Conservation (phyloP, 163 green algal genomes). For the Scenedesmus sp. region DNA sequence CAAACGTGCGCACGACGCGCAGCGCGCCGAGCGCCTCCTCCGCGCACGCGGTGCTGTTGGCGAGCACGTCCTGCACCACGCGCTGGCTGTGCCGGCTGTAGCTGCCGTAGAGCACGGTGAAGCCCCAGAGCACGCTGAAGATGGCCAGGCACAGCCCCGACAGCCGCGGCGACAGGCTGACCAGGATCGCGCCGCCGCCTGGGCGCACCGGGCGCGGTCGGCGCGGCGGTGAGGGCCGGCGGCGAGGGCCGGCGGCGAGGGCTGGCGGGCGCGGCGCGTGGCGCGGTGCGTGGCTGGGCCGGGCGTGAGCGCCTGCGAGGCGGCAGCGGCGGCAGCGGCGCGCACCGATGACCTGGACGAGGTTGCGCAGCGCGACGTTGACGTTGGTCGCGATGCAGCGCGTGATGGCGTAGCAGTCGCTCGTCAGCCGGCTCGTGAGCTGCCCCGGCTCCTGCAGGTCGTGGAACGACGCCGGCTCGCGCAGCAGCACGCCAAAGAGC, state of each 20-base stretch:
- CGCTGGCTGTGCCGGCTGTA: slow-evolving; percentile 73
- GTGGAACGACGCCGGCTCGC: slow-evolving; percentile 61
- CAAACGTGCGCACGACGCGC: slow-evolving; percentile 82
- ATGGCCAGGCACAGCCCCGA: slow-evolving; percentile 63
- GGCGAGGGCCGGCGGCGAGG: too few relatives aligned
- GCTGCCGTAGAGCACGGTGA: slow-evolving; percentile 72
- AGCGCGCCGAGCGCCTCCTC: slow-evolving; percentile 80
- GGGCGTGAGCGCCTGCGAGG: too few relatives aligned
- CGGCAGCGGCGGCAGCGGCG: neutral
- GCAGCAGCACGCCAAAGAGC: slow-evolving; percentile 65
- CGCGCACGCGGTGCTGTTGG: slow-evolving; percentile 63
- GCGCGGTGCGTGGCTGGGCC: too few relatives aligned
- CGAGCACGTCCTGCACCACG: slow-evolving; percentile 79
- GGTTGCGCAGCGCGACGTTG: slow-evolving; percentile 88
- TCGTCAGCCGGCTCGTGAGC: slow-evolving; percentile 74
- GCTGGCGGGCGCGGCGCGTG: too few relatives aligned
- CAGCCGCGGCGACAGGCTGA: slow-evolving; percentile 66
- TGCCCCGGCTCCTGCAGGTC: slow-evolving; percentile 58
- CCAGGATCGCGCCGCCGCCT: slow-evolving; percentile 79
- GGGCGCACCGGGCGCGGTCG: too few relatives aligned
- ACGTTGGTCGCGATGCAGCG: slow-evolving; percentile 81
- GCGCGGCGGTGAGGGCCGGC: too few relatives aligned
- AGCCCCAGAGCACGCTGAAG: slow-evolving; percentile 64
- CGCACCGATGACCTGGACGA: slow-evolving; percentile 77
- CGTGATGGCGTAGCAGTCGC: slow-evolving; percentile 77